Evolutionary conservation across 352 stramenopile genomes (phyloP).

Genomic region (Pythium brassicae): DNA sequence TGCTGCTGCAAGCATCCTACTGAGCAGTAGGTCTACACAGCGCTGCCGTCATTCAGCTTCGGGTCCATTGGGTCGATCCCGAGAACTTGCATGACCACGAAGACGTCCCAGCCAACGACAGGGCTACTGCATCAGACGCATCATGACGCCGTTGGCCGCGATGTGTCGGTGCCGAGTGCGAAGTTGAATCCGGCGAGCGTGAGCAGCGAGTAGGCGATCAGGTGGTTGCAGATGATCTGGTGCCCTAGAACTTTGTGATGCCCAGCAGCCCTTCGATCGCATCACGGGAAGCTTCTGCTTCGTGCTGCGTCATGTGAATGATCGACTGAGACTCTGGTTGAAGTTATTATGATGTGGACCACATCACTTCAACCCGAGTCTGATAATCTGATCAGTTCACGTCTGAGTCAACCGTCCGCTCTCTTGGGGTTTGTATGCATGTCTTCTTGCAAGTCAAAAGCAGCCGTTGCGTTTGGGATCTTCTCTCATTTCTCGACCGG

Average conservation of each 20-base stretch:
- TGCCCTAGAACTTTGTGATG: conserved; percentile 41
- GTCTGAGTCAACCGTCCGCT: no score
- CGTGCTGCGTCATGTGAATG: conserved; percentile 13
- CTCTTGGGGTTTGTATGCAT: no score
- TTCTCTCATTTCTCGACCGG: background rate
- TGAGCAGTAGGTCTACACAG: conserved; percentile 24
- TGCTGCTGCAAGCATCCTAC: conserved; percentile 41
- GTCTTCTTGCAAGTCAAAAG: no score
- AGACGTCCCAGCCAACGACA: conserved; percentile 55
- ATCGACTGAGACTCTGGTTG: no score
- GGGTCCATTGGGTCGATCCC: conserved; percentile 40
- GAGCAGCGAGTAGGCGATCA: conserved; percentile 43
- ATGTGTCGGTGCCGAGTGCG: conserved; percentile 31
- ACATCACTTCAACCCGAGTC: no score
- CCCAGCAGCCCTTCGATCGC: conserved; percentile 25
- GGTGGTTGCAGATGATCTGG: conserved; percentile 54
- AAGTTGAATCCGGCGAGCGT: conserved; percentile 33
- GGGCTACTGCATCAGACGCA: conserved; percentile 37
- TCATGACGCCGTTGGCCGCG: conserved; percentile 41
- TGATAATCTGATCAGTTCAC: no score
- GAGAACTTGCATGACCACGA: conserved; percentile 28
- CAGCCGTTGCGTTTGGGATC: background rate
- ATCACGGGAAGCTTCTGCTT: conserved; percentile 22
- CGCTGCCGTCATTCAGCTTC: conserved; percentile 17
- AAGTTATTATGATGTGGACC: no score